Evolutionary conservation across 768 basidiomycete species (phyloP), one percentile per base, ranked within the genome.

Genomic region (Pleurotus eryngii): DNA sequence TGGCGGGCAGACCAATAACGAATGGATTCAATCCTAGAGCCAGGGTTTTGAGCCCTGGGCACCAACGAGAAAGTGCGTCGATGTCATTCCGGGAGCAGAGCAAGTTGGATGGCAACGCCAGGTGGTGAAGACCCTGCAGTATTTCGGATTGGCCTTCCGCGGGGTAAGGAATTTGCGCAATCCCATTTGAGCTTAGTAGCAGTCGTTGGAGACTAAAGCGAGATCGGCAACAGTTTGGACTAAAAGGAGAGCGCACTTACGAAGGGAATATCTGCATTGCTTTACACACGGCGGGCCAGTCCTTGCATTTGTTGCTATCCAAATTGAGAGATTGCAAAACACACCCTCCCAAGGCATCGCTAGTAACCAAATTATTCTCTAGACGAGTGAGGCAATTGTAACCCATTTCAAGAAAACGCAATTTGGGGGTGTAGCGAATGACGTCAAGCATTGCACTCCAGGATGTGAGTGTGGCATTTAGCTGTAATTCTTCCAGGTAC

Each of bases 401-500:
- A 9, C 89, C 92, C 61, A 89, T 67, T 72, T 94, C 89, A 12
- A 91, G 72, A 3, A 74, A 63, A 38, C 70, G 71, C 39, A 90
- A 71, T 37, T 65, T 70, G 3, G 83, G 81, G 82, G 90, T 86
- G 59, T 71, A 68, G 9, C 67, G 62, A 27, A 76, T 77, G 48
- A 84, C 68, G n/a, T 62, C 59, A 60, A 76, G 70, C 68, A 90
- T 82, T 61, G 90, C 86, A 49, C 69, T 65, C 91, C 93, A 96
- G 42, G 80, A 76, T 54, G 85, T 80, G 51, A 89, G 75, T 2
- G 90, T 92, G 42, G 72, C 79, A 66, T 89, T 94, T 35, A 96
- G 71, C 58, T 90, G 86, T 39, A 95, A 69, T 62, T 92, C 89
- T 39, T 69, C 74, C 45, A 94, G 63, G 24, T 66, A 67, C 8